Percentiles rank a stretch among this genome's conserved stretches.
These are phyloP conservation scores for Geotrichum fermentans DNA, from an alignment of 1,139 yeast genomes.

Conservation along the genomic window DNA sequence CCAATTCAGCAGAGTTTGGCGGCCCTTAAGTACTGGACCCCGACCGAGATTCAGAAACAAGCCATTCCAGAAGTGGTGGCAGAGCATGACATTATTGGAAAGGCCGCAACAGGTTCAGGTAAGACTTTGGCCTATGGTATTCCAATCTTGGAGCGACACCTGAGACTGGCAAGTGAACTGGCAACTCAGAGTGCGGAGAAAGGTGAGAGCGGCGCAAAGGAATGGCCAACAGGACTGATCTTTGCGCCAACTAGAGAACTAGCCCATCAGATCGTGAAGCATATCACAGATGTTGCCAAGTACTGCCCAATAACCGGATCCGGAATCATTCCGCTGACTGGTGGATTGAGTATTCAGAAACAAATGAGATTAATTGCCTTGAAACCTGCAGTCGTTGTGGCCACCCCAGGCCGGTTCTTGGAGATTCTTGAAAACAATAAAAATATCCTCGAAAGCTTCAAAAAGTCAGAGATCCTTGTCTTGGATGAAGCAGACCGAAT, in stretches of 20 bases:
- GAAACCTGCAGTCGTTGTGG: conserved; percentile 80
- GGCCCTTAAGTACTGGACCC: conserved; percentile 55
- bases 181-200: conserved; percentile 20
- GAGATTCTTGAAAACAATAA: conserved; percentile 69
- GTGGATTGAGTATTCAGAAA: conserved; percentile 90
- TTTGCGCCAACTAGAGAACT: conserved; percentile 96
- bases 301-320: conserved; percentile 49
- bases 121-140: conserved; percentile 93
- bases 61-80: conserved; percentile 71
- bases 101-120: conserved; percentile 98
- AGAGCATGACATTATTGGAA: conserved; percentile 84
- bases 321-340: conserved; percentile 78
- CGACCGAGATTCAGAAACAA: conserved; percentile 77
- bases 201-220: conserved; percentile 22
- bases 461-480: conserved; percentile 65
- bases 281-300: conserved; percentile 58
- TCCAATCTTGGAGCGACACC: conserved; percentile 71
- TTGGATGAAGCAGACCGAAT: conserved; percentile 97
- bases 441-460: conserved; percentile 48
- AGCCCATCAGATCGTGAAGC: conserved; percentile 89
- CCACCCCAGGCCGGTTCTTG: conserved; percentile 92
- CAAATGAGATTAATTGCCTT: conserved; percentile 73
- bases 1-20: conserved; percentile 57
- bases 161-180: conserved; percentile 21
- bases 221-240: conserved; percentile 65